Conservation (phyloP, 177 flowering plant species). For the Tripterygium wilfordii region DNA sequence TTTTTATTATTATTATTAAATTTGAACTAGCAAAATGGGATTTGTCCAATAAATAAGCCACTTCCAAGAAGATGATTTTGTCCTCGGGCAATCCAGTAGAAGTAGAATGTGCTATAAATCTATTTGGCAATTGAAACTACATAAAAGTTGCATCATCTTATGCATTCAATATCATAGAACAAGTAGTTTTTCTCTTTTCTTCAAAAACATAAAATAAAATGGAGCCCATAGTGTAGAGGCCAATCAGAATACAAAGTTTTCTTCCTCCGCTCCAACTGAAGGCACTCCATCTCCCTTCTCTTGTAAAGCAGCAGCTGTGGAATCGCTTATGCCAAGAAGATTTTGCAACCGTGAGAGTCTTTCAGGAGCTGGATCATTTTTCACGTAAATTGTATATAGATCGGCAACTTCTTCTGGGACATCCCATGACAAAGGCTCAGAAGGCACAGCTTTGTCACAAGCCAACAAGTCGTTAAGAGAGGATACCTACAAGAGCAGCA, state of each 20-base stretch:
- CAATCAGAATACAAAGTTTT: constrained; percentile 83
- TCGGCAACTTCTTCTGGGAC: constrained; percentile 78
- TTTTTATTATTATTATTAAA: too few species aligned
- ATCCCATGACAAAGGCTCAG: constrained; percentile 81
- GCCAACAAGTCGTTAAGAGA: constrained; percentile 89
- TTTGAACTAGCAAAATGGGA: too few species aligned
- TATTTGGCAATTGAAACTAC: too few species aligned
- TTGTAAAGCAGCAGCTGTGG: constrained; percentile 49
- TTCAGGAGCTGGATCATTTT: constrained; percentile 59
- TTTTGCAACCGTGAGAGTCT: constrained; percentile 76
- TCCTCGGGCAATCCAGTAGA: too few species aligned
- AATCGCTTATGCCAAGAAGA: constrained; percentile 68
- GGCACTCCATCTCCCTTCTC: constrained; percentile 37
- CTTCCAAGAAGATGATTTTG: too few species aligned
- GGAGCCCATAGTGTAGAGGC: too few species aligned
- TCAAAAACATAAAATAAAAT: too few species aligned
- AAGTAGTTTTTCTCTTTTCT: too few species aligned
- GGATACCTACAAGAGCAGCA: constrained; percentile 51
- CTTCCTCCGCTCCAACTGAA: constrained; percentile 42
- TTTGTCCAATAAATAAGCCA: too few species aligned
- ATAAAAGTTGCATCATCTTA: too few species aligned
- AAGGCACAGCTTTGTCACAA: constrained; percentile 90
- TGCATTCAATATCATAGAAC: too few species aligned
- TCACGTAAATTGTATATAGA: constrained; percentile 56
- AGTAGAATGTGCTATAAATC: too few species aligned